Evolutionary conservation across 306 rosid genomes (phyloP).

Genomic region (Ochetophila trinervis): DNA sequence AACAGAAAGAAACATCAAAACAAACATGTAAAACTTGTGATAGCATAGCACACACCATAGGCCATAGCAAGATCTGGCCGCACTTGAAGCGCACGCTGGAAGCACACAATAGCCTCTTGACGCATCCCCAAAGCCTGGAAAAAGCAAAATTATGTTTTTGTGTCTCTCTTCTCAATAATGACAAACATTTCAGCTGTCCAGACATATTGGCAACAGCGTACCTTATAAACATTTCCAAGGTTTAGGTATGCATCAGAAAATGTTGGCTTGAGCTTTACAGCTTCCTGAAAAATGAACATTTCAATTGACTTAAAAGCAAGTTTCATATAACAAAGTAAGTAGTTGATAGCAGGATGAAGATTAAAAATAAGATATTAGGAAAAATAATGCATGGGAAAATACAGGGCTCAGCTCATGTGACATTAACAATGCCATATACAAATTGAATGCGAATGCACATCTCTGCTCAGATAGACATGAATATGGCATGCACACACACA

Average conservation of each 20-base stretch:
- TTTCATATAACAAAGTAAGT: neutral
- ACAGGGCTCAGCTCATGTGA: no score
- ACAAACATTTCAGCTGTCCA: slow-evolving; percentile 37
- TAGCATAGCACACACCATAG: slow-evolving; percentile 48
- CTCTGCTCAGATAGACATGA: neutral
- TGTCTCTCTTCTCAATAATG: slow-evolving; percentile 33
- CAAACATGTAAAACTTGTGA: neutral
- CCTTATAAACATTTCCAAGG: slow-evolving; percentile 98
- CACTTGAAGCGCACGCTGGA: slow-evolving; percentile 83
- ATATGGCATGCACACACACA: neutral
- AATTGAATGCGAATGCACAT: neutral
- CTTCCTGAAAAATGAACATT: slow-evolving; percentile 57
- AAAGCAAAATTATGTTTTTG: slow-evolving; percentile 36
- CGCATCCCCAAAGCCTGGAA: slow-evolving; percentile 92
- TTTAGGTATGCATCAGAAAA: slow-evolving; percentile 95
- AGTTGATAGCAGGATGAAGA: neutral
- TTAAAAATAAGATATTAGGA: no score
- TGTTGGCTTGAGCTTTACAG: slow-evolving; percentile 88
- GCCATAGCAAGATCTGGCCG: slow-evolving; percentile 88
- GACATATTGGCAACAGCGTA: slow-evolving; percentile 41
- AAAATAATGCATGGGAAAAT: no score
- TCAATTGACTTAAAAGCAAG: neutral
- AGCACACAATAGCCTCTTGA: slow-evolving; percentile 89
- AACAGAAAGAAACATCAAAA: no score
- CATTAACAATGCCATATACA: neutral